Conservation (phyloP, 129 eudicot species). For the Daucus carota region DNA sequence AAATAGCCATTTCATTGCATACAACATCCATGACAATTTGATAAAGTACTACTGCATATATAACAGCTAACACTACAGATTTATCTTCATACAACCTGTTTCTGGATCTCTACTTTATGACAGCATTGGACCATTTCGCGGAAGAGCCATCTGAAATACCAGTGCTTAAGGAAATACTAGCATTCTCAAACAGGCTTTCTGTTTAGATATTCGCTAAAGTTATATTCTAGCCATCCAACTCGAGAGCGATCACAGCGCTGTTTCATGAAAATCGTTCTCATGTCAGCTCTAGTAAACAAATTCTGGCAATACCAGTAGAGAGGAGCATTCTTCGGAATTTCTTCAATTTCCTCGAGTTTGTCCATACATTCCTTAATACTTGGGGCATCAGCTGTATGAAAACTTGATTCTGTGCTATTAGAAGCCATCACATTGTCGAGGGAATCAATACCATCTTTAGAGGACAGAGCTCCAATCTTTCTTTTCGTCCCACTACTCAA, state of each 20-base stretch:
- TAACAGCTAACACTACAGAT: not conserved
- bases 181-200: not conserved
- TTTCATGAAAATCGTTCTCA: not conserved
- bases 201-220: not conserved
- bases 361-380: conserved; percentile 1
- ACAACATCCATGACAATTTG: not conserved
- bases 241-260: not conserved
- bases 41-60: not conserved
- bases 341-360: not conserved
- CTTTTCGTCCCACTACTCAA: not conserved
- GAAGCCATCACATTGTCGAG: not conserved
- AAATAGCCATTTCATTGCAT: not conserved
- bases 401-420: not conserved
- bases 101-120: too few species aligned
- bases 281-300: not conserved
- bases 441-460: not conserved
- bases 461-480: not conserved
- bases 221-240: not conserved
- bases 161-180: not conserved
- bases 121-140: too few species aligned
- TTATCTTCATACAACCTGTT: not conserved
- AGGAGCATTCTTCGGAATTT: not conserved
- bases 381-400: not conserved
- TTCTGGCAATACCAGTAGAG: conserved; percentile 6
- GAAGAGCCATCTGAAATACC: not conserved